Evolutionary conservation across 2,329 filamentous ascomycete genomes (phyloP).

Genomic region (Cryphonectria parasitica): DNA sequence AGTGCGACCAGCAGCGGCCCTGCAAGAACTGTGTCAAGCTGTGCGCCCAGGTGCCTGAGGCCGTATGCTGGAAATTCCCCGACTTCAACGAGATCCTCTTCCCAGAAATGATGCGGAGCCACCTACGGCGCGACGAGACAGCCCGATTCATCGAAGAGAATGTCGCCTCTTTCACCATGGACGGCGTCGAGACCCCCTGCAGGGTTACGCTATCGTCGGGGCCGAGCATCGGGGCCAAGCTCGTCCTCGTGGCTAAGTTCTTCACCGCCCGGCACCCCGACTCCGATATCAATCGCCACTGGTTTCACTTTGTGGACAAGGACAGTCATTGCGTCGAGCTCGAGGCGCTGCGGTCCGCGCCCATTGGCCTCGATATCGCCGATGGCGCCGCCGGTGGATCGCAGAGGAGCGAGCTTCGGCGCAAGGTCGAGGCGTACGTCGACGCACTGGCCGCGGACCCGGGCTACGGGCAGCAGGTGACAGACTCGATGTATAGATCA

Average conservation of each 20-base stretch:
- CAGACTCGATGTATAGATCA: slow-evolving; percentile 50
- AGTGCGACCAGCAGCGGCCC: slow-evolving; percentile 58
- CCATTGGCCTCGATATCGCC: slow-evolving; percentile 53
- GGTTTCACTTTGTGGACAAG: slow-evolving; percentile 47
- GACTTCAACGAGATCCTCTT: slow-evolving; percentile 59
- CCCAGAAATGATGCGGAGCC: slow-evolving; percentile 54
- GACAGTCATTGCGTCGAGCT: slow-evolving; percentile 45
- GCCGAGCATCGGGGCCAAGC: slow-evolving; percentile 45
- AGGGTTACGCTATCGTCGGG: slow-evolving; percentile 55
- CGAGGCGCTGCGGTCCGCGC: slow-evolving; percentile 47
- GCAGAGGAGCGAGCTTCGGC: slow-evolving; percentile 51
- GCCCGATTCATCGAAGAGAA: slow-evolving; percentile 52
- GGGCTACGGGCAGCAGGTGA: slow-evolving; percentile 54
- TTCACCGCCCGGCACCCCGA: slow-evolving; percentile 52
- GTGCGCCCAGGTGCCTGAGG: slow-evolving; percentile 52
- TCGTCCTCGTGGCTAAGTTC: slow-evolving; percentile 55
- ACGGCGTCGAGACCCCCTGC: slow-evolving; percentile 46
- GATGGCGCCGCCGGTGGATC: slow-evolving; percentile 36
- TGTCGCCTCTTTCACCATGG: slow-evolving; percentile 48
- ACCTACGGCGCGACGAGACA: slow-evolving; percentile 57
- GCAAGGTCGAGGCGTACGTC: slow-evolving; percentile 53
- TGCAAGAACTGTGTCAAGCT: slow-evolving; percentile 62
- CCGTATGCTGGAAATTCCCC: slow-evolving; percentile 63
- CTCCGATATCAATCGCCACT: slow-evolving; percentile 54
- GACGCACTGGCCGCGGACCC: slow-evolving; percentile 53